phyloP scores from a whole-genome alignment of 1,284 basidiomycete genomes.

The Pterulicium gracile region DNA sequence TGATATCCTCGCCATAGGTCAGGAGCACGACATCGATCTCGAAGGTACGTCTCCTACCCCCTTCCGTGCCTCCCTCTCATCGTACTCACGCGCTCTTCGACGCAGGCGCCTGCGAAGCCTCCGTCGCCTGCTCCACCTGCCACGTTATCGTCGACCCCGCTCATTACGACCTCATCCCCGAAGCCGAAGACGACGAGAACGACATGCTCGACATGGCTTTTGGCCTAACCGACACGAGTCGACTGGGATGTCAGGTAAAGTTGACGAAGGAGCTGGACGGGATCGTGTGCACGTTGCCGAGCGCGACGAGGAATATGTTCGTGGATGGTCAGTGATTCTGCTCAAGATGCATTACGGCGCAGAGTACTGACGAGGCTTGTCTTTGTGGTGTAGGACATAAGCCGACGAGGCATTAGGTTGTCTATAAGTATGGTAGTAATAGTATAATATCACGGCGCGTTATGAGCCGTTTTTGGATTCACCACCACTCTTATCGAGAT shows the following conservation, averaged over 20 bases:
- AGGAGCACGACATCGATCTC: conserved; percentile 96
- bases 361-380: too few species aligned
- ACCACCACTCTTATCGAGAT: too few species aligned
- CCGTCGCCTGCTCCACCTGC: conserved; percentile 95
- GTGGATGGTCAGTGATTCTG: conserved; percentile 82
- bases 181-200: conserved; percentile 96
- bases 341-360: too few species aligned
- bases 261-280: conserved; percentile 80
- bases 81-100: conserved; percentile 7
- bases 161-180: conserved; percentile 77
- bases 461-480: too few species aligned
- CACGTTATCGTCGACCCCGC: conserved; percentile 85
- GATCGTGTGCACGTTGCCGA: conserved; percentile 77
- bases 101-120: conserved; percentile 91
- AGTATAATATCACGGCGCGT: too few species aligned
- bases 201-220: conserved; percentile 99
- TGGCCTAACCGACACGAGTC: conserved; percentile 88
- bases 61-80: background rate
- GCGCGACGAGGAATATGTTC: conserved; percentile 96
- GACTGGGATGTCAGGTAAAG: conserved; percentile 77
- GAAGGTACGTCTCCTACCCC: conserved; percentile 54
- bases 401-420: too few species aligned
- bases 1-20: conserved; percentile 83
- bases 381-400: too few species aligned
- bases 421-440: too few species aligned